A percentile compares a stretch with the other conserved stretches of the same genome.
Evolutionary conservation across 2,329 filamentous ascomycete species (phyloP).

Genomic region (Cordyceps militaris): DNA sequence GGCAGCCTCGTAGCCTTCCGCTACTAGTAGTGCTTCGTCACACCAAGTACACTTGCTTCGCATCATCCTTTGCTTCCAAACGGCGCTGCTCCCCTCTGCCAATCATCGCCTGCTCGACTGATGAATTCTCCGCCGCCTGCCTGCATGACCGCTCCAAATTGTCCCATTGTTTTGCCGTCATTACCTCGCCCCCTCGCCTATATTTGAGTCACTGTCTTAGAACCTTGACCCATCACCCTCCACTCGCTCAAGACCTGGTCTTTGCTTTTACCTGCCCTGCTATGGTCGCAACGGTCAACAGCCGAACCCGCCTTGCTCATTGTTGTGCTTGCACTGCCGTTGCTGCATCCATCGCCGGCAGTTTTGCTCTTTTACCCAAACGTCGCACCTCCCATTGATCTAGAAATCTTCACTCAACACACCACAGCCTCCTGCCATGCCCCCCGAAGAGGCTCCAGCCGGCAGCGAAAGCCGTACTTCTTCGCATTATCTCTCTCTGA

Average conservation of each 20-base stretch:
- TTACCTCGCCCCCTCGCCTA: constrained; percentile 7
- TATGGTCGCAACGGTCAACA: constrained; percentile 8
- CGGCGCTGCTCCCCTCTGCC: neutral
- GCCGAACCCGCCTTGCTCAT: neutral
- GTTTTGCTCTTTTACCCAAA: neutral
- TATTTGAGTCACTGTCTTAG: constrained; percentile 11
- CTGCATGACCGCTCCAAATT: neutral
- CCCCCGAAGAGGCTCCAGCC: constrained; percentile 6
- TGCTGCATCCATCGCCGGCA: neutral
- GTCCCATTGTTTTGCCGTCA: constrained; percentile 1
- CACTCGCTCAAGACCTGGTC: neutral
- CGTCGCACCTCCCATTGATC: neutral
- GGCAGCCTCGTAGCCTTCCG: neutral
- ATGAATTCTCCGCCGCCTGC: neutral
- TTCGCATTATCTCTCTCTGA: constrained; percentile 12
- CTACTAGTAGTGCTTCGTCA: neutral
- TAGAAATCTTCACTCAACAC: neutral
- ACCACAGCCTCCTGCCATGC: neutral
- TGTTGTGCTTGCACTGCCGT: neutral
- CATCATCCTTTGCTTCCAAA: neutral
- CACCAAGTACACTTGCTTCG: neutral
- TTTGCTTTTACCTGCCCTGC: constrained; percentile 9
- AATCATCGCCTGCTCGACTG: neutral
- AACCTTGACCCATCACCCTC: constrained; percentile 1
- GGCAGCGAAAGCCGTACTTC: constrained; percentile 2